Percentiles rank a stretch among this genome's conserved stretches.
phyloP scores from a whole-genome alignment of 2,329 filamentous ascomycete species.

The Botrytis byssoidea region DNA sequence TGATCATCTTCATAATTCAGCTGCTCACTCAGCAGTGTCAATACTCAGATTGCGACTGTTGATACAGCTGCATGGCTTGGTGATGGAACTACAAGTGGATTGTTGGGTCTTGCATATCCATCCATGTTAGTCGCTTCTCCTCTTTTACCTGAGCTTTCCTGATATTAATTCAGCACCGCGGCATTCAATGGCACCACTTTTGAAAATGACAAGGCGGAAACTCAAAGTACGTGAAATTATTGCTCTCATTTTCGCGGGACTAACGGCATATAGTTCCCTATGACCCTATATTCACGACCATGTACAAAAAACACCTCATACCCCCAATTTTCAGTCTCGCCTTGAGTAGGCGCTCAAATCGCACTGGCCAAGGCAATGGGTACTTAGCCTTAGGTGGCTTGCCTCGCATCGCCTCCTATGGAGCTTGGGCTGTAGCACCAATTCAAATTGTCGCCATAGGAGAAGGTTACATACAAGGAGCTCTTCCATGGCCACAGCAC shows the following conservation, averaged over 20 bases:
- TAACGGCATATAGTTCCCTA: constrained; percentile 39
- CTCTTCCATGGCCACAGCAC: constrained; percentile 17
- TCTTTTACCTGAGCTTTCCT: neutral
- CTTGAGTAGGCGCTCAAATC: constrained; percentile 38
- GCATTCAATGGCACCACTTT: constrained; percentile 21
- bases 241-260: neutral
- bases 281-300: constrained; percentile 50
- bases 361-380: constrained; percentile 39
- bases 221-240: neutral
- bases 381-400: constrained; percentile 51
- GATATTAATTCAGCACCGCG: constrained; percentile 1
- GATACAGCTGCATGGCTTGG: constrained; percentile 45
- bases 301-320: constrained; percentile 46
- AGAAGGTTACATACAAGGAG: constrained; percentile 16
- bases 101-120: constrained; percentile 53
- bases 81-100: constrained; percentile 47
- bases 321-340: constrained; percentile 50
- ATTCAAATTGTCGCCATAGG: constrained; percentile 23
- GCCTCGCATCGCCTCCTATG: constrained; percentile 41
- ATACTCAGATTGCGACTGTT: constrained; percentile 49
- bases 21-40: neutral
- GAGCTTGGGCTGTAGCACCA: constrained; percentile 20
- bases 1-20: neutral
- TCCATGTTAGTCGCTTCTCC: constrained; percentile 37
- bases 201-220: constrained; percentile 14